Base-by-base conservation (phyloP, 371 early-diverging fungal genomes). In the Haplosporangium sp. region DNA sequence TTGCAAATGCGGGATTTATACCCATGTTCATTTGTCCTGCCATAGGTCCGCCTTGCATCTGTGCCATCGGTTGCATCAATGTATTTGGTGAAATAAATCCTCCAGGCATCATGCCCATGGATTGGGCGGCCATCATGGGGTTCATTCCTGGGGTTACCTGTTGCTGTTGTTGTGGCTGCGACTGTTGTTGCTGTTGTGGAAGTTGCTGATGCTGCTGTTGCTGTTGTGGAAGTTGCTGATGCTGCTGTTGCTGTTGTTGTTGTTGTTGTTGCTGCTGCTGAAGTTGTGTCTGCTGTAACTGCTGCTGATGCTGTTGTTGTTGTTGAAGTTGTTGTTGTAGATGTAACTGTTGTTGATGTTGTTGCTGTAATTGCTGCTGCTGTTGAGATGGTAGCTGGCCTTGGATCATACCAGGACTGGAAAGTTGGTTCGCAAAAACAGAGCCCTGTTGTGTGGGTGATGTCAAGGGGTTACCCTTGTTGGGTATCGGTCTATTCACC, bases 11-110 rank as follows among this genome's bases (percentile, higher is more conserved):
- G 11, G 63, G 71, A 36, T 64, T 63, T 67, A 70, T 60, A 1
- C 62, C 68, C 60, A 77, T 60, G 38, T 21, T 66, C 64, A 71
- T 75, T 20, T 69, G 67, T 14, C 76, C 76, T 6, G 75, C 40
- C 54, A 69, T 65, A 5, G 64, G 48, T 36, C 63, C 63, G 23
- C 56, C 60, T 2, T 58, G 42, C 66, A 69, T 64, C 58, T 64
- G 61, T 11, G 37, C 56, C 48, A 67, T 59, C 13, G 67, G 63
- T 50, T 77, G 79, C 72, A 77, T 77, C 48, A 77, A 12, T 10
- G 72, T 64, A 9, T 43, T 67, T 0, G 79, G 79, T 9, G 79
- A 71, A 16, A 77, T 68, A 36, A 77, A 77, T 4, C 79, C 76
- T 1, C 71, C 68, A 36, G 72, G 53, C 72, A 77, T 64, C 72